phyloP scores from a whole-genome alignment of 768 basidiomycete species.

The Myochromella boudieri region DNA sequence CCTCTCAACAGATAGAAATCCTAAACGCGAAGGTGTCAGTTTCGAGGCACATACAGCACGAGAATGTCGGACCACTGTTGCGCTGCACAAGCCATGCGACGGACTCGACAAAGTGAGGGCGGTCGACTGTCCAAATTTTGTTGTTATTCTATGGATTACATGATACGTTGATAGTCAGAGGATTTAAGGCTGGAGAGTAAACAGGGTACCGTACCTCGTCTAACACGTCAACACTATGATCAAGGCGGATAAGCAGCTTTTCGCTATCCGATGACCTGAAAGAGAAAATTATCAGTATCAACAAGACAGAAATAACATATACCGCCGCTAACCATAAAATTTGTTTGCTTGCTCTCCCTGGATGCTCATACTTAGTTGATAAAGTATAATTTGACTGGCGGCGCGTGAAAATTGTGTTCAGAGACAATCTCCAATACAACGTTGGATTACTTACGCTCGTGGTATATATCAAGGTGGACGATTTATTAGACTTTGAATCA shows the following conservation, averaged over 20 bases:
- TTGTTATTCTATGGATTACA: neutral
- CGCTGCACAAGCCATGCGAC: slow-evolving; percentile 1
- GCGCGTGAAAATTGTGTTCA: neutral
- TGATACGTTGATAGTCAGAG: neutral
- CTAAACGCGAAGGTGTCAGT: neutral
- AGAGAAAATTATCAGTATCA: neutral
- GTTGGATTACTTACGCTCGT: neutral
- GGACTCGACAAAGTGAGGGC: slow-evolving; percentile 6
- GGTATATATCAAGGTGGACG: neutral
- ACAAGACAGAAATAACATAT: neutral
- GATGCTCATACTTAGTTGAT: neutral
- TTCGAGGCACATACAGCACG: neutral
- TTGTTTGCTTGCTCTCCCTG: neutral
- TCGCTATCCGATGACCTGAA: neutral
- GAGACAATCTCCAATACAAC: neutral
- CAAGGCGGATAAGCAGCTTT: neutral
- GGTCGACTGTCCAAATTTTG: neutral
- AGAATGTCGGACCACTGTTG: neutral
- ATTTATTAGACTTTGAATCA: neutral
- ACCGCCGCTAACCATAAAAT: neutral
- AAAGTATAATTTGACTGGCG: neutral
- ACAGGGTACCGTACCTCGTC: neutral
- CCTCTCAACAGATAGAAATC: slow-evolving; percentile 6
- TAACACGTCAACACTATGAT: neutral
- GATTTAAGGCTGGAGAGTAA: neutral